Conservation (phyloP, 495 filamentous ascomycete genomes). For the Astrocystis sublimbata region DNA sequence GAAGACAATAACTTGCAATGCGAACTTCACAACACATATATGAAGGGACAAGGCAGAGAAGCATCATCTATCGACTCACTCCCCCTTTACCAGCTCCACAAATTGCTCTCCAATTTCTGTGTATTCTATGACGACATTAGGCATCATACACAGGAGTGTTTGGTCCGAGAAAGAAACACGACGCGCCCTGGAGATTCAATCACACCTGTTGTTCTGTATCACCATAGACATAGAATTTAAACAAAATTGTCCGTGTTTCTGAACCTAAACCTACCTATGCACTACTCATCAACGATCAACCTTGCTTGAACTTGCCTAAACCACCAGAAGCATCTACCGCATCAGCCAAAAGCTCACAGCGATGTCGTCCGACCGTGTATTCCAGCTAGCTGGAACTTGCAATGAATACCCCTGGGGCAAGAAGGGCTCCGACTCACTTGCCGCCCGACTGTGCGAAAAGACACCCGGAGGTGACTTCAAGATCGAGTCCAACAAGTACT, state of each 20-base stretch:
- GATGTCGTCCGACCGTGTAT: constrained; percentile 35
- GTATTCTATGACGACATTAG: constrained; percentile 10
- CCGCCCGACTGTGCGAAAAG: constrained; percentile 66
- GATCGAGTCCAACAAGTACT: constrained; percentile 68
- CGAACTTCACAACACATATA: not conserved
- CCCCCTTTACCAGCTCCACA: not conserved
- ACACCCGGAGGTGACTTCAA: constrained; percentile 66
- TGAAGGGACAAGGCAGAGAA: not conserved
- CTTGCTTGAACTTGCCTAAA: not conserved
- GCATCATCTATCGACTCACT: not conserved
- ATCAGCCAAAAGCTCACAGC: not conserved
- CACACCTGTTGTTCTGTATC: not conserved
- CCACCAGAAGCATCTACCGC: not conserved
- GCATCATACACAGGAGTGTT: constrained; percentile 1
- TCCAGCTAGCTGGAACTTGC: constrained; percentile 55
- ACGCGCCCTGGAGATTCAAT: not conserved
- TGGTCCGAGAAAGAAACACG: not conserved
- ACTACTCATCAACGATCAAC: not conserved
- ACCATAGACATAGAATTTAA: not conserved
- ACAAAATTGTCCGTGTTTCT: no score
- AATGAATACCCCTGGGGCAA: constrained; percentile 68
- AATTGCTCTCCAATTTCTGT: not conserved
- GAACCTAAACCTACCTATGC: not conserved
- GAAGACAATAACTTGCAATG: not conserved
- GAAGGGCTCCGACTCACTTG: constrained; percentile 69